Percentiles rank a stretch among this genome's conserved stretches.
Conservation (phyloP, 495 filamentous ascomycete genomes). For the Podospora tetraspora region DNA sequence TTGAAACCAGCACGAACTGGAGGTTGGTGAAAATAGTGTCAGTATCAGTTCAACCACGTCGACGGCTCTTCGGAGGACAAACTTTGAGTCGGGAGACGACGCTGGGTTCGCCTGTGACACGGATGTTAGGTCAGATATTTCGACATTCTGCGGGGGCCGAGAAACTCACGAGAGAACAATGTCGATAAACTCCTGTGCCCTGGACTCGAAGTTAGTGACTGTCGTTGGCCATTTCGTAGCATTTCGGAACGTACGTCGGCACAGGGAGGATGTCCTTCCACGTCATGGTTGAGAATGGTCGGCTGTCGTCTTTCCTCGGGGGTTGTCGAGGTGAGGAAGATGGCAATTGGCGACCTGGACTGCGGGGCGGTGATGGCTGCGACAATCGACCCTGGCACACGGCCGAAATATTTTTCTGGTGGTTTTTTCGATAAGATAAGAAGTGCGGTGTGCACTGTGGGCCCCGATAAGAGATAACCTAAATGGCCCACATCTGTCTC, state of each 20-base stretch:
- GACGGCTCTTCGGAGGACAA: slow-evolving; percentile 10
- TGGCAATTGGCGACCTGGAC: slow-evolving; percentile 6
- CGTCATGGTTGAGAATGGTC: slow-evolving; percentile 36
- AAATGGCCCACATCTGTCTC: background rate
- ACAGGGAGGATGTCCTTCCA: slow-evolving; percentile 77
- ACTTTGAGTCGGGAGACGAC: slow-evolving; percentile 87
- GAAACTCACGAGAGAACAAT: slow-evolving; percentile 63
- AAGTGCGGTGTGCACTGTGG: background rate
- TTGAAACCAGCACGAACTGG: slow-evolving; percentile 82
- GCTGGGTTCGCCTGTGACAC: slow-evolving; percentile 69
- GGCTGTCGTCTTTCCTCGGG: slow-evolving; percentile 11
- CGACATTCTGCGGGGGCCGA: background rate
- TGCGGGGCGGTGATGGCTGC: slow-evolving; percentile 29
- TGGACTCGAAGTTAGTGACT: slow-evolving; percentile 11
- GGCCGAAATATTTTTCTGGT: slow-evolving; percentile 31
- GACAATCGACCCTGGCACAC: background rate
- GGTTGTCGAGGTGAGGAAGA: slow-evolving; percentile 15
- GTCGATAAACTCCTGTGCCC: slow-evolving; percentile 81
- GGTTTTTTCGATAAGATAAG: slow-evolving; percentile 31
- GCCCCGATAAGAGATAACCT: slow-evolving; percentile 5
- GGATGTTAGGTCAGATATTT: background rate
- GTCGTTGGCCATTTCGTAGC: background rate
- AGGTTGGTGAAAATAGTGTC: slow-evolving; percentile 12
- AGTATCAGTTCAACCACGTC: slow-evolving; percentile 11
- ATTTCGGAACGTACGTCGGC: slow-evolving; percentile 57